Evolutionary conservation across 495 filamentous ascomycete genomes (phyloP).

Genomic region (Penicillium ochrochloron): DNA sequence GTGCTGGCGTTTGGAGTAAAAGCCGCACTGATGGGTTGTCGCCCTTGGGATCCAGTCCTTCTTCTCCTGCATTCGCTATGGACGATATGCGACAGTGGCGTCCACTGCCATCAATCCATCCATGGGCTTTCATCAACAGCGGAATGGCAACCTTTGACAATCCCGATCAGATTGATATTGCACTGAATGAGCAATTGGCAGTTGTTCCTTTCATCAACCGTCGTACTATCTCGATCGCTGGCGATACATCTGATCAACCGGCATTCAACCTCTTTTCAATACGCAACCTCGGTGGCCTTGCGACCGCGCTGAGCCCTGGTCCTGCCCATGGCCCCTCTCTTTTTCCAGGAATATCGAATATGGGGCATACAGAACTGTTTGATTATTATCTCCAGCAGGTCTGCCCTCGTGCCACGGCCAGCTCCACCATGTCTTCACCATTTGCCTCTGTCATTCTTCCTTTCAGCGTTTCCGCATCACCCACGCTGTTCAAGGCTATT

Average conservation of each 20-base stretch:
- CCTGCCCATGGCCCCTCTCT: constrained; percentile 30
- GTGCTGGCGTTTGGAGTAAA: constrained; percentile 51
- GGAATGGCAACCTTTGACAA: constrained; percentile 39
- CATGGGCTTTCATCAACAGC: constrained; percentile 48
- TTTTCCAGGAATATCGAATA: constrained; percentile 36
- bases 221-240: not conserved
- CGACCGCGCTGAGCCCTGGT: constrained; percentile 4
- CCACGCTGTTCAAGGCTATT: constrained; percentile 44
- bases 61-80: constrained; percentile 16
- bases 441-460: constrained; percentile 49
- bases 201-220: constrained; percentile 20
- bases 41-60: constrained; percentile 19
- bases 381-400: constrained; percentile 51
- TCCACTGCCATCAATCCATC: constrained; percentile 30
- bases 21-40: constrained; percentile 18
- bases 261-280: constrained; percentile 10
- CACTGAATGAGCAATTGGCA: constrained; percentile 32
- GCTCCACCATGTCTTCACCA: constrained; percentile 41
- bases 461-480: constrained; percentile 44
- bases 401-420: constrained; percentile 48
- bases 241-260: constrained; percentile 2
- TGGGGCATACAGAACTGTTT: constrained; percentile 39
- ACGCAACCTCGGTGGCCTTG: constrained; percentile 3
- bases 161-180: constrained; percentile 35
- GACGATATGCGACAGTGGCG: constrained; percentile 41